phyloP scores from a whole-genome alignment of 805 yeast genomes.

The Saccharomycopsis sp. region DNA sequence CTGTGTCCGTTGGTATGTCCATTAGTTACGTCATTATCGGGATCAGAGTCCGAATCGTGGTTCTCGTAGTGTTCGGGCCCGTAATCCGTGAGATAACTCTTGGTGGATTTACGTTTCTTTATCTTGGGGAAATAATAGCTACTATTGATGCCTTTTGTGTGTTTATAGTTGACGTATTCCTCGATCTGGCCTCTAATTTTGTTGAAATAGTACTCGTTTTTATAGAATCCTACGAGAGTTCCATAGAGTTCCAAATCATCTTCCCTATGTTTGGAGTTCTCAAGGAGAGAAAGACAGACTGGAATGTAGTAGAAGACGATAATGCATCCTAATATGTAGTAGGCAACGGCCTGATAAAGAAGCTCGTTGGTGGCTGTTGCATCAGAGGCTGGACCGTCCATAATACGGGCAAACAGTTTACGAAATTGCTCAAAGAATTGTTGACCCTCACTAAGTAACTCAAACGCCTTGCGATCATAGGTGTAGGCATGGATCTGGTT shows the following conservation, averaged over 20 bases:
- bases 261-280: slow-evolving; percentile 10
- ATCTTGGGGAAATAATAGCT: slow-evolving; percentile 15
- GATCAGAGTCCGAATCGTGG: slow-evolving; percentile 6
- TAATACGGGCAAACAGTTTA: slow-evolving; percentile 5
- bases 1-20: neutral
- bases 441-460: slow-evolving; percentile 1
- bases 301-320: slow-evolving; percentile 17
- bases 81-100: slow-evolving; percentile 21
- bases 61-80: slow-evolving; percentile 19
- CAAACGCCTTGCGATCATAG: neutral
- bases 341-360: slow-evolving; percentile 17
- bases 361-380: slow-evolving; percentile 3
- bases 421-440: slow-evolving; percentile 12
- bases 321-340: slow-evolving; percentile 18
- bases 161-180: slow-evolving; percentile 11
- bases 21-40: neutral
- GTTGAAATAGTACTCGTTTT: slow-evolving; percentile 19
- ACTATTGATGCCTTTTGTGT: slow-evolving; percentile 1
- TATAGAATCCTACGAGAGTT: slow-evolving; percentile 10
- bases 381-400: slow-evolving; percentile 6
- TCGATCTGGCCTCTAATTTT: slow-evolving; percentile 17
- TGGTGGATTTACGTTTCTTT: slow-evolving; percentile 15
- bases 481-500: neutral
- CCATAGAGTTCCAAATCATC: slow-evolving; percentile 15
- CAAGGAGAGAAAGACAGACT: slow-evolving; percentile 5